Evolutionary conservation across 108 stramenopile species (phyloP), one percentile per base, ranked within the genome.

Genomic region (Skeletonema menzelii): DNA sequence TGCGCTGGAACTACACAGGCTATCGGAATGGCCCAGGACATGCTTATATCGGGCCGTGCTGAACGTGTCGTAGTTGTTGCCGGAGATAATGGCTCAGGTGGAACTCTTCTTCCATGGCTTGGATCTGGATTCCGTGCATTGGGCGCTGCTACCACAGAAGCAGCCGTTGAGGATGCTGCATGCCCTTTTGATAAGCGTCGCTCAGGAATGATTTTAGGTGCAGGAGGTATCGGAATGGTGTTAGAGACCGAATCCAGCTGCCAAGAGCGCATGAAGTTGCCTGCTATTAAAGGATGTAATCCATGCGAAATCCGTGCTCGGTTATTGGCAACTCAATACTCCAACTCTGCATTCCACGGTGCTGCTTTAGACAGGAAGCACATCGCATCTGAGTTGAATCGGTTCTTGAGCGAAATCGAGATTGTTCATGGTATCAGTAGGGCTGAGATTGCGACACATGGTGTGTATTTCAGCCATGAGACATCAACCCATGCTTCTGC

Each of bases 1-100:
- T 98, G 98, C 84, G 96, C 96, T 27, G 98, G 98, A 26, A 96
- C 98, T 22, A 97, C 98, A 15, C 97, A 95, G 70, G 98, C 96
- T 22, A 91, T 98, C 53, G 96, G 91, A 62, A 95, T 98, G 87
- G 98, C 97, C 10, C 92, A 96, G 79, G 97, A 98, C 67, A 94
- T 97, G 93, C 83, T 98, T 4, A 87, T 90, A 35, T 88, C 90
- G 26, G 97, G 97, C 37, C 87, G 97, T 8, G 92, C 92, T 37
- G 95, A 96, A 63, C 91, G 97, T 10, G 94, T 98, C 35, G 94
- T 98, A 22, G 96, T 98, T 42, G 88, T 98, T 24, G 93, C 96
- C 8, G 96, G 96, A 20, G 97, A 98, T 76, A 92, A 95, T 80
- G 97, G 95, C 6, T 91, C 94, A 28, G 93, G 95, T 1, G 95